Percentiles rank a stretch among this genome's conserved stretches.
phyloP scores from a whole-genome alignment of 2,329 filamentous ascomycete species.

The Penicillium hesseltinei region DNA sequence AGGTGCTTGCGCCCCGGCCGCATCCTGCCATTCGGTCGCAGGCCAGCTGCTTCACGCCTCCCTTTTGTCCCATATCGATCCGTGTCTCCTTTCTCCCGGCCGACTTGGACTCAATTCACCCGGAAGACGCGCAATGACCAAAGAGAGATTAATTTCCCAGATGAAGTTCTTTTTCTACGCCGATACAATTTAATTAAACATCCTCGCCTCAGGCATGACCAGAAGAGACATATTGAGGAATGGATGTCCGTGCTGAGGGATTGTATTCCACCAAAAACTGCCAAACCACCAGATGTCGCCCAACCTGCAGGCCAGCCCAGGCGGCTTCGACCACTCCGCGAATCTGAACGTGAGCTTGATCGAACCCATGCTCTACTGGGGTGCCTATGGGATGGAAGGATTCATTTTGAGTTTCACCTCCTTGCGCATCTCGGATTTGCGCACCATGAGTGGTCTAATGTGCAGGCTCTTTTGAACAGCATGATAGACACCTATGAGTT shows the following conservation, averaged over 20 bases:
- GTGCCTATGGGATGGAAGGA: conserved; percentile 33
- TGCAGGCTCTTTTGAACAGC: conserved; percentile 38
- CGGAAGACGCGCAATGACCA: conserved; percentile 1
- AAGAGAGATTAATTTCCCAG: conserved; percentile 12
- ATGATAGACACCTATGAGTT: conserved; percentile 40
- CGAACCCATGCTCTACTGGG: conserved; percentile 32
- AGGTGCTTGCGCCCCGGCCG: conserved; percentile 38
- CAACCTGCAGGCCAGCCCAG: conserved; percentile 4
- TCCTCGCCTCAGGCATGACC: conserved; percentile 13
- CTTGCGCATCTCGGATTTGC: conserved; percentile 41
- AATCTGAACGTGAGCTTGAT: conserved; percentile 21
- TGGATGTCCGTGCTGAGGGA: conserved; percentile 39
- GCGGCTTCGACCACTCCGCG: conserved; percentile 8
- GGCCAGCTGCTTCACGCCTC: conserved; percentile 19
- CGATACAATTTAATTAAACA: conserved; percentile 16
- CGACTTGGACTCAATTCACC: conserved; percentile 2
- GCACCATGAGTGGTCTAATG: conserved; percentile 42
- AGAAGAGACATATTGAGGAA: conserved; percentile 25
- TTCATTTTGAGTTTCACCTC: conserved; percentile 33
- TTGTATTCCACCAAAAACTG: conserved; percentile 28
- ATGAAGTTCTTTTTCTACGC: conserved; percentile 22
- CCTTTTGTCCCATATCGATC: conserved; percentile 11
- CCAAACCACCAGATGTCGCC: neutral
- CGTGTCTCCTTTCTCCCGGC: conserved; percentile 6
- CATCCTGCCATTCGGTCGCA: conserved; percentile 35